A percentile compares a stretch with the other conserved stretches of the same genome.
phyloP scores from a whole-genome alignment of 257 asterid species.

The Solanum ossicruentum region DNA sequence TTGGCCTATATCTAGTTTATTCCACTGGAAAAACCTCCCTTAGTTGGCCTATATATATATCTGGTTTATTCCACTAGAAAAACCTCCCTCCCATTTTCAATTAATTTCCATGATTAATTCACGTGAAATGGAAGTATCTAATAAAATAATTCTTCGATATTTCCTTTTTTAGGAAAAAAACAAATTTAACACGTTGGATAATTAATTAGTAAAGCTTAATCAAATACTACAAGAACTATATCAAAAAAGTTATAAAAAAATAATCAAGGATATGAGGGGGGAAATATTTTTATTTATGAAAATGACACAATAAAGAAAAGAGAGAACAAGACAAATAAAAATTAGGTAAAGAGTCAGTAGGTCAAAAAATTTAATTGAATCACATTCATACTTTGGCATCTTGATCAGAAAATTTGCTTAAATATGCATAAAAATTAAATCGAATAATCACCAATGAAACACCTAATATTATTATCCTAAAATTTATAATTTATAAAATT shows the following conservation, averaged over 20 bases:
- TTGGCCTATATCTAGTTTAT: neutral
- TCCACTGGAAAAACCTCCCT: neutral
- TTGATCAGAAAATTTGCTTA: neutral
- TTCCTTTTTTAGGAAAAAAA: neutral
- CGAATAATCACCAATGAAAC: too few species aligned
- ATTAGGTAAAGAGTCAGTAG: neutral
- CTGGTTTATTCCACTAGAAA: neutral
- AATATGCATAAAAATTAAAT: neutral
- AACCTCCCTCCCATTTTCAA: too few species aligned
- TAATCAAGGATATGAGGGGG: neutral
- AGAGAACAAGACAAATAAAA: neutral
- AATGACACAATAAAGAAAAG: neutral
- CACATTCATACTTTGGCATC: neutral
- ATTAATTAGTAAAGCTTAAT: neutral
- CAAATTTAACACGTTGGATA: neutral
- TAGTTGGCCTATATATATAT: neutral
- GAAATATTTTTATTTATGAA: neutral
- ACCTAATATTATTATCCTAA: too few species aligned
- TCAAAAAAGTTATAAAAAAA: neutral
- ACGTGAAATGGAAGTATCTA: neutral
- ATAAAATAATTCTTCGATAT: neutral
- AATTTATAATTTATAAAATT: neutral
- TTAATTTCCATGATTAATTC: neutral
- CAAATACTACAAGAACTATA: neutral
- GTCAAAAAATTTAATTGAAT: neutral